These are phyloP conservation scores for Obelidium mucronatum DNA, from an alignment of 192 early-diverging fungal genomes.

Conservation along the genomic window DNA sequence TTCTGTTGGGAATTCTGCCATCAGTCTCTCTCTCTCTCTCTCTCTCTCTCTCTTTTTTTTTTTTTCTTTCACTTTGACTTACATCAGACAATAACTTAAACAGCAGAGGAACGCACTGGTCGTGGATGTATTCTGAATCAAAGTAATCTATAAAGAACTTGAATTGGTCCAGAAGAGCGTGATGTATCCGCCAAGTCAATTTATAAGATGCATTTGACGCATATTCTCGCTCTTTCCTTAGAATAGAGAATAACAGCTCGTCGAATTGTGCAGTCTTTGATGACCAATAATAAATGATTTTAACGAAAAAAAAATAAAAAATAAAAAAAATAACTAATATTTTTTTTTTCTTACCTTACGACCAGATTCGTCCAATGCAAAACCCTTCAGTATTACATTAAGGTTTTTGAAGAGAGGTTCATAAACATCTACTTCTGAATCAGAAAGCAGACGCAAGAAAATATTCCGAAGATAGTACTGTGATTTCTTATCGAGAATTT, in stretches of 20 bases:
- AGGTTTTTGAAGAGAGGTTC: constrained; percentile 41
- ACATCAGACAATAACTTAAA: constrained; percentile 57
- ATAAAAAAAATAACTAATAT: background rate
- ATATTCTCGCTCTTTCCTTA: constrained; percentile 56
- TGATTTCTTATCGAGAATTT: constrained; percentile 34
- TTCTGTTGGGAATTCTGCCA: constrained; percentile 48
- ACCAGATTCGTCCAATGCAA: constrained; percentile 40
- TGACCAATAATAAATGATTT: background rate
- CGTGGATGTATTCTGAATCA: constrained; percentile 51
- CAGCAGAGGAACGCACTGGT: constrained; percentile 55
- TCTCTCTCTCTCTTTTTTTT: no score
- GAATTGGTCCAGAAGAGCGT: constrained; percentile 51
- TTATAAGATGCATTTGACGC: constrained; percentile 41
- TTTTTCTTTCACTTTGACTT: background rate
- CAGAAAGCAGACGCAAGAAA: constrained; percentile 45
- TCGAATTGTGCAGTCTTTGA: constrained; percentile 39
- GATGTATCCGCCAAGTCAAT: constrained; percentile 51
- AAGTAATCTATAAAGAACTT: constrained; percentile 51
- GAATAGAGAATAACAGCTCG: constrained; percentile 52
- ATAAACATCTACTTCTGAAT: constrained; percentile 47
- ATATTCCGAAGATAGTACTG: constrained; percentile 34
- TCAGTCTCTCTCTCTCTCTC: no score
- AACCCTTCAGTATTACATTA: constrained; percentile 38
- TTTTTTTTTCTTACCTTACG: constrained; percentile 13
- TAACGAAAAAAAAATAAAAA: background rate